Evolutionary conservation across 164 flowering plant species (phyloP).

Genomic region (Annona cherimola): DNA sequence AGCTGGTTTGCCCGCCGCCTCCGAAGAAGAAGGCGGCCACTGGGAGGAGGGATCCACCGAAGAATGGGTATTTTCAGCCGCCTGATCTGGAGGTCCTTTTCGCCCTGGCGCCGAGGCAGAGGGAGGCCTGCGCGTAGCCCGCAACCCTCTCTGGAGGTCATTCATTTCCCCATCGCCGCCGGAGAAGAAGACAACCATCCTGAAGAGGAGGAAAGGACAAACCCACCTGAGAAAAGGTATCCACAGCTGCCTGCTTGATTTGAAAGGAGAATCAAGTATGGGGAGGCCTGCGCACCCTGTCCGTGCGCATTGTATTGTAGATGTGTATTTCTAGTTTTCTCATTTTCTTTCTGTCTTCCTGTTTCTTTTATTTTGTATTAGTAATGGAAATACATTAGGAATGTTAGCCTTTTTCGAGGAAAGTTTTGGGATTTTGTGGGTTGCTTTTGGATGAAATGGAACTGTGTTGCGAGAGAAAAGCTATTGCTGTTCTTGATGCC

Average conservation of each 20-base stretch:
- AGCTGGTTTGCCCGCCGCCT: constrained; percentile 31
- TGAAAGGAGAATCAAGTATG: too few species aligned
- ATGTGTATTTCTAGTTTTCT: not conserved
- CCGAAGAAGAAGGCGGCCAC: constrained; percentile 28
- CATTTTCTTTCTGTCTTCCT: not conserved
- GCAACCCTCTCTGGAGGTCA: too few species aligned
- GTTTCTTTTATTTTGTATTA: not conserved
- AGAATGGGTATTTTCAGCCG: constrained; percentile 48
- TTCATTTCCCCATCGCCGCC: constrained; percentile 33
- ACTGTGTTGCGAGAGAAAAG: too few species aligned
- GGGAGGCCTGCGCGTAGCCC: not conserved
- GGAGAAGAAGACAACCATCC: constrained; percentile 23
- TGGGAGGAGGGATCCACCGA: constrained; percentile 31
- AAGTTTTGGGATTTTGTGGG: too few species aligned
- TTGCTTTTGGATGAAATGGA: too few species aligned
- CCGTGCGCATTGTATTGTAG: not conserved
- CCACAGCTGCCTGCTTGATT: constrained; percentile 43
- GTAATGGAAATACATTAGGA: not conserved
- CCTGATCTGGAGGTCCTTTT: constrained; percentile 39
- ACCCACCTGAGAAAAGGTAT: constrained; percentile 44
- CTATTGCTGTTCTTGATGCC: too few species aligned
- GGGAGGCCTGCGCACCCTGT: not conserved
- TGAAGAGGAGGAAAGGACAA: constrained; percentile 5
- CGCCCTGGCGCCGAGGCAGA: not conserved
- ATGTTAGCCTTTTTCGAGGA: not conserved